These are phyloP conservation scores for Debaryomyces nepalensis DNA, from an alignment of 1,139 yeast genomes.

Conservation along the genomic window DNA sequence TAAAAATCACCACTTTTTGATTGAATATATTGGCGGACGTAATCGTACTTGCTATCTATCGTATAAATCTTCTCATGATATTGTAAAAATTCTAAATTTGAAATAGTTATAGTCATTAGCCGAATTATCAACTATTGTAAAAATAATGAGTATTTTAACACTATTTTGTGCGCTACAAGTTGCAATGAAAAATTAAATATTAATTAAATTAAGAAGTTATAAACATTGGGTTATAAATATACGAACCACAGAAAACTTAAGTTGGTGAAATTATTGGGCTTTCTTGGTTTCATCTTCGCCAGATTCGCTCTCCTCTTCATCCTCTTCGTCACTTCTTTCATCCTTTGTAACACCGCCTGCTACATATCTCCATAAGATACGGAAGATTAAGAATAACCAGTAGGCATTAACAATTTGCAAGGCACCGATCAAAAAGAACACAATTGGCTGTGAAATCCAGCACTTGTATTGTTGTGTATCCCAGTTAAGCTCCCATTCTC, in stretches of 20 bases:
- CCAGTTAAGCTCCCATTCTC: constrained; percentile 81
- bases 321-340: constrained; percentile 90
- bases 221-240: too few relatives aligned
- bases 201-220: constrained; percentile 3
- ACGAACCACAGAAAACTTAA: too few relatives aligned
- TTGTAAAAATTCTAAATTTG: constrained; percentile 14
- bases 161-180: constrained; percentile 7
- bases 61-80: constrained; percentile 14
- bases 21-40: constrained; percentile 16
- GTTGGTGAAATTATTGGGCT: constrained; percentile 23
- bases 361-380: constrained; percentile 72
- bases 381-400: constrained; percentile 83
- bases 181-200: constrained; percentile 5
- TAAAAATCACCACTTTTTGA: constrained; percentile 14
- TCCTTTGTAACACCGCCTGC: constrained; percentile 68
- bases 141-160: too few relatives aligned
- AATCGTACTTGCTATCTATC: constrained; percentile 6
- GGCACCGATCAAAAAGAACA: constrained; percentile 74
- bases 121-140: neutral
- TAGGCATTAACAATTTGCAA: constrained; percentile 83
- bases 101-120: constrained; percentile 13
- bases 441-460: constrained; percentile 91
- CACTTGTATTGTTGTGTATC: constrained; percentile 95
- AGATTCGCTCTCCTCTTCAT: constrained; percentile 46
- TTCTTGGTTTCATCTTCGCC: constrained; percentile 31